Percentiles rank a stretch among this genome's conserved stretches.
phyloP scores from a whole-genome alignment of 148 eudicot genomes.

The Camellia granthamiana region DNA sequence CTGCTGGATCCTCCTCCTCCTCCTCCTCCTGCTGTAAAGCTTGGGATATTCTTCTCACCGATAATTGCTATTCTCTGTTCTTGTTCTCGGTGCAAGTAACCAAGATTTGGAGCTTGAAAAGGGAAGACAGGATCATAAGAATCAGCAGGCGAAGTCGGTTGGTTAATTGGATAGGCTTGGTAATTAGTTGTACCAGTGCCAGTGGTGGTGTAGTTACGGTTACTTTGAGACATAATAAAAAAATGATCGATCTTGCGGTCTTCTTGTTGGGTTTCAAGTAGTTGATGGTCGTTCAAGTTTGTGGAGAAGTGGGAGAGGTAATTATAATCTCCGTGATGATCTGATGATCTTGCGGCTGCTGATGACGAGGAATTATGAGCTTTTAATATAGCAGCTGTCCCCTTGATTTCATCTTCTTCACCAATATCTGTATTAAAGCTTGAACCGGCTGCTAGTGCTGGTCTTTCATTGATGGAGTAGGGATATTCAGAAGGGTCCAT shows the following conservation, averaged over 20 bases:
- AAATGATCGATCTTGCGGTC: background rate
- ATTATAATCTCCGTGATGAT: constrained; percentile 8
- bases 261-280: background rate
- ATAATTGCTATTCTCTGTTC: too few relatives aligned
- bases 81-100: background rate
- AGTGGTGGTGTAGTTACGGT: background rate
- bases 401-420: constrained; percentile 11
- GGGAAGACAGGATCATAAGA: background rate
- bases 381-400: background rate
- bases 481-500: constrained; percentile 15
- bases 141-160: background rate
- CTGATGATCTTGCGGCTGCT: background rate
- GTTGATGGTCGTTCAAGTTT: background rate
- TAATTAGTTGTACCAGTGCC: background rate
- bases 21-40: background rate
- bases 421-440: constrained; percentile 12
- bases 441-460: constrained; percentile 17
- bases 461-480: constrained; percentile 9
- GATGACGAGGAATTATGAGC: background rate
- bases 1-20: too few relatives aligned
- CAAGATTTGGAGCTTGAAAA: background rate
- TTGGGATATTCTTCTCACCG: too few relatives aligned
- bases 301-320: background rate
- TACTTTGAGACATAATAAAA: background rate
- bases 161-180: background rate